Evolutionary conservation across 768 basidiomycete genomes (phyloP), one percentile per base, ranked within the genome.

Genomic region (Daedaleopsis sinensis): DNA sequence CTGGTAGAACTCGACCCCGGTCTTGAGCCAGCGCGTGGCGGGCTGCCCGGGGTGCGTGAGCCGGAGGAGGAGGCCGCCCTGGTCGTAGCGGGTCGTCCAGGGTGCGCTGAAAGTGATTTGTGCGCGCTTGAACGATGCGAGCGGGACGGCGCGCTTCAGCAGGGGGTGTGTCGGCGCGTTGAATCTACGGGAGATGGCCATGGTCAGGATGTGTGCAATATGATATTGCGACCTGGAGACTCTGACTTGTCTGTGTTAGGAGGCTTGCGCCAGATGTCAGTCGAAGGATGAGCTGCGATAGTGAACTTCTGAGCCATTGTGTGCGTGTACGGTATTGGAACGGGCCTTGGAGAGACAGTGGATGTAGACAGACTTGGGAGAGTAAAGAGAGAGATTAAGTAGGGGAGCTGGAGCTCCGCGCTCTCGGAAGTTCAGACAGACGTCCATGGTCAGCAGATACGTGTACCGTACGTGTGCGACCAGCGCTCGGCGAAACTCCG

Each of bases 181-280:
- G 44, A 52, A 38, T 18, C 61, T 53, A 24, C 10, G 13, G 23
- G 24, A 21, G 4, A 32, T 7, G 27, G 27, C 27, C 27, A 32
- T 32, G 27, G 27, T 32, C 27, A 23, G 47, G 47, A 49, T 4
- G 19, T 19, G 46, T 18, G 46, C 46, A 19, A 19, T 0, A n/a
- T 18, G 6, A 16, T 19, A 43, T 15, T 5, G 18, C 21, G 6
- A 11, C 3, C 11, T 10, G 18, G 39, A 5, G 39, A 18, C 13
- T 47, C 15, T 47, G 11, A 49, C 47, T 21, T 49, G 47, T 70
- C 68, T 24, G 59, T 36, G 24, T 51, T 13, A n/a, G 70, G 70
- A 7, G 71, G 71, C 57, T 73, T 73, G 47, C 70, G 63, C 72
- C 72, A 73, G 51, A 71, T 57, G 57, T 73, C 72, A n/a, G 72